phyloP scores from a whole-genome alignment of 768 basidiomycete genomes.

The Tylopilus cervinicoccineus region DNA sequence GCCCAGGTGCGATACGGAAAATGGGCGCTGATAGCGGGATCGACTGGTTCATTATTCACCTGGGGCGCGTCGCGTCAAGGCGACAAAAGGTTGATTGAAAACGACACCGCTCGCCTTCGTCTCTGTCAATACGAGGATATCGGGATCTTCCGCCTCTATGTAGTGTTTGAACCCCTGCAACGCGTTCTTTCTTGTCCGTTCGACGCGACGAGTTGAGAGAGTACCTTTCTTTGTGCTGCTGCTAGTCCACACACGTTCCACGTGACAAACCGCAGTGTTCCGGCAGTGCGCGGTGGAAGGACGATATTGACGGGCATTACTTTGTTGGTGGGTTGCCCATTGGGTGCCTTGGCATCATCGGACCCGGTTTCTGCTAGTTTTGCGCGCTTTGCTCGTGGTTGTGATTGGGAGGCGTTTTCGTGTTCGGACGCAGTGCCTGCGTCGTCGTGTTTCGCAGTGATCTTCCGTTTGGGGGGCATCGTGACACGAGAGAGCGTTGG shows the following conservation, averaged over 20 bases:
- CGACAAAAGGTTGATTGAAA: slow-evolving; percentile 7
- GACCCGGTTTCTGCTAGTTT: slow-evolving; percentile 22
- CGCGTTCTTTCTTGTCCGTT: not conserved
- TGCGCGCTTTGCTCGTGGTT: slow-evolving; percentile 21
- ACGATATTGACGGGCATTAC: slow-evolving; percentile 57
- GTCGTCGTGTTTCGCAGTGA: slow-evolving; percentile 33
- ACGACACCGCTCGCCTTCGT: slow-evolving; percentile 54
- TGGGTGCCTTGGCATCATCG: slow-evolving; percentile 27
- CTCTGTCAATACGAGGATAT: slow-evolving; percentile 80
- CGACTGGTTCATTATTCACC: slow-evolving; percentile 69
- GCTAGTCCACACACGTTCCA: slow-evolving; percentile 84
- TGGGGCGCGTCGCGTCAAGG: slow-evolving; percentile 27
- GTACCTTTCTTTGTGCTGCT: slow-evolving; percentile 74
- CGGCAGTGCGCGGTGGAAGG: slow-evolving; percentile 48
- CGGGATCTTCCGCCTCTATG: slow-evolving; percentile 82
- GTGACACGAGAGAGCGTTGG: not conserved
- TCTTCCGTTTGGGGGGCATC: slow-evolving; percentile 32
- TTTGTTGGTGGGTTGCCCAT: slow-evolving; percentile 70
- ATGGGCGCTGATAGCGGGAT: slow-evolving; percentile 50
- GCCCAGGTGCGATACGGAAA: slow-evolving; percentile 78
- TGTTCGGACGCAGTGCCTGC: slow-evolving; percentile 27
- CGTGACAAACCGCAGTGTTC: slow-evolving; percentile 53
- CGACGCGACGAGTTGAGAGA: not conserved
- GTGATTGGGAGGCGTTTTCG: slow-evolving; percentile 24
- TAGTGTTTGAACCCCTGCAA: slow-evolving; percentile 77